Evolutionary conservation across 2,329 filamentous ascomycete species (phyloP).

Genomic region (Teratosphaeria pseudoeucalypti): DNA sequence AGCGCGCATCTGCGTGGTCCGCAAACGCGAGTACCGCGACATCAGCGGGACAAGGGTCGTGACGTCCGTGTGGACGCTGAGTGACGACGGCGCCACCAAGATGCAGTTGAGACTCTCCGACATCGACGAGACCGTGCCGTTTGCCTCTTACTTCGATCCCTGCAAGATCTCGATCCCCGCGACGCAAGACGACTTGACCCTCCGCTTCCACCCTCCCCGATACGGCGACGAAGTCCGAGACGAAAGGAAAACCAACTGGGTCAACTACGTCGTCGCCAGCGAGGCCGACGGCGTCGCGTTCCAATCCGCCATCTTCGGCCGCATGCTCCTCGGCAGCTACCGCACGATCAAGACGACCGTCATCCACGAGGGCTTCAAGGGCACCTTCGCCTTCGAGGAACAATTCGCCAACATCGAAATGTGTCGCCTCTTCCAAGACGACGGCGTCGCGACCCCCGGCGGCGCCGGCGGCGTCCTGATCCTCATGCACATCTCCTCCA

Average conservation of each 20-base stretch:
- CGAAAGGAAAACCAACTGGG: slow-evolving; percentile 32
- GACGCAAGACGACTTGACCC: slow-evolving; percentile 20
- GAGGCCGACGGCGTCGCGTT: slow-evolving; percentile 29
- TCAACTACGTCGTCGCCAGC: slow-evolving; percentile 33
- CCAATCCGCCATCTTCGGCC: slow-evolving; percentile 38
- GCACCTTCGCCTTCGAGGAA: slow-evolving; percentile 35
- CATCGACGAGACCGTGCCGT: slow-evolving; percentile 32
- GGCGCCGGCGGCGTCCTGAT: slow-evolving; percentile 33
- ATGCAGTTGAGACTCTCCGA: slow-evolving; percentile 35
- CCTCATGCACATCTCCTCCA: slow-evolving; percentile 34
- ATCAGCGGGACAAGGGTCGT: slow-evolving; percentile 28
- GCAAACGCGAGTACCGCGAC: slow-evolving; percentile 30
- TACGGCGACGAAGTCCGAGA: slow-evolving; percentile 27
- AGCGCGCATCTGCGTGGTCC: slow-evolving; percentile 33
- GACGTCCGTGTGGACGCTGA: slow-evolving; percentile 37
- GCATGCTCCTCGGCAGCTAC: slow-evolving; percentile 32
- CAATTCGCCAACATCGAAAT: slow-evolving; percentile 41
- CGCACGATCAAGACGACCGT: slow-evolving; percentile 35
- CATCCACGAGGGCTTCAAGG: slow-evolving; percentile 33
- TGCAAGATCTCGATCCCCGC: slow-evolving; percentile 33
- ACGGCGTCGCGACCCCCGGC: slow-evolving; percentile 21
- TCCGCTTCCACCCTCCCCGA: slow-evolving; percentile 30
- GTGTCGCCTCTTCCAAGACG: slow-evolving; percentile 37
- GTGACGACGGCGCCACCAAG: slow-evolving; percentile 32
- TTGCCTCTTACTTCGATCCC: slow-evolving; percentile 35